phyloP scores from a whole-genome alignment of 2,329 filamentous ascomycete genomes.

The Alternaria gansuensis region DNA sequence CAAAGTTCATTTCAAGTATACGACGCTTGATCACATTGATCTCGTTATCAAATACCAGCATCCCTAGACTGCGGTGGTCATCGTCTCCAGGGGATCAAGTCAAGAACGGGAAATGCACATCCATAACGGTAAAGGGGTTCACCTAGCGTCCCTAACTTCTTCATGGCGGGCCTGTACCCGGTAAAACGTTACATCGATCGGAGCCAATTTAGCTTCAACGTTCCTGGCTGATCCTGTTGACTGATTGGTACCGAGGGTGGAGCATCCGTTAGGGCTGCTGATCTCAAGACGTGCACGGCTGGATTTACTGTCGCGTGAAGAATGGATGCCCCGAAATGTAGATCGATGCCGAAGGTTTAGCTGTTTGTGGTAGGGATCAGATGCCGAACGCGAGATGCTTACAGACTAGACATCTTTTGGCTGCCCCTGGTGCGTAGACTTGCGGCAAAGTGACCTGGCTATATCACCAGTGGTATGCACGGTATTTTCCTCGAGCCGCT shows the following conservation, averaged over 20 bases:
- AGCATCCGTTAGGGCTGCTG: conserved; percentile 33
- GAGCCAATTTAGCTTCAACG: conserved; percentile 38
- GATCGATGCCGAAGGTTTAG: conserved; percentile 40
- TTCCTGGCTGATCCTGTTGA: conserved; percentile 25
- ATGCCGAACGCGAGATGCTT: conserved; percentile 9
- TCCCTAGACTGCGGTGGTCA: conserved; percentile 33
- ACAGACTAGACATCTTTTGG: conserved; percentile 18
- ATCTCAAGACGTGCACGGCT: conserved; percentile 36
- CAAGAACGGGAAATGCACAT: conserved; percentile 16
- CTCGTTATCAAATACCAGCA: conserved; percentile 40
- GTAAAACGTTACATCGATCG: conserved; percentile 42
- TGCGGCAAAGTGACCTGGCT: conserved; percentile 9
- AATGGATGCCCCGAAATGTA: conserved; percentile 25
- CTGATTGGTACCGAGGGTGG: conserved; percentile 28
- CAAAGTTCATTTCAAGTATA: conserved; percentile 20
- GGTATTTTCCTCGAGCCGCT: conserved; percentile 15
- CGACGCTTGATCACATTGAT: conserved; percentile 16
- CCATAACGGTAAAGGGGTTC: conserved; percentile 25
- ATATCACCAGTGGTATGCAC: conserved; percentile 1
- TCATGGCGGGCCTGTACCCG: conserved; percentile 23
- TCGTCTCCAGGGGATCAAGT: conserved; percentile 23
- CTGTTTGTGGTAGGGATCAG: conserved; percentile 36
- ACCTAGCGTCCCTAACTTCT: conserved; percentile 27
- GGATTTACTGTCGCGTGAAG: conserved; percentile 29
- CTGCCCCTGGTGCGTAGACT: conserved; percentile 20